Evolutionary conservation across 2,329 filamentous ascomycete genomes (phyloP), one percentile per base, ranked within the genome.

Genomic region (Aspergillus sp.): DNA sequence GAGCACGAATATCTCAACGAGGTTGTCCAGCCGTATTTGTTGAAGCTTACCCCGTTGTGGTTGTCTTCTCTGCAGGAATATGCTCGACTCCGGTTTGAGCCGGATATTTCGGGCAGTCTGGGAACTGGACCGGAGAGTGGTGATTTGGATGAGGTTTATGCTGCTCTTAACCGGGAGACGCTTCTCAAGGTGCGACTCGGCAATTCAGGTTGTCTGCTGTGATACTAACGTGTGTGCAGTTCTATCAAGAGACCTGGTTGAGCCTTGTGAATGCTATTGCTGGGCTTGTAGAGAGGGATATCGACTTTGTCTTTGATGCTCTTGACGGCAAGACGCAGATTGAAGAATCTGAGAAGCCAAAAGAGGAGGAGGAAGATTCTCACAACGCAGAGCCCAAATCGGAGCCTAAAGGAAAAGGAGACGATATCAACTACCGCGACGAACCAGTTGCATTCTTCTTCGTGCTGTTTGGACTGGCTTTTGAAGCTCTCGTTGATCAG

Each of bases 391-490:
- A 73, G 23, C 30, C 54, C 3, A 64, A 84, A 48, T 80, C 82
- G 15, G 91, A 90, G 22, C 30, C 54, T 3, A 64, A 84, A 48
- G 80, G 82, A 17, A 91, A 90, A 73, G 85, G 84, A 3, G 84
- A 89, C 53, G 91, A 94, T 67, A 98, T 99, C 80, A 98, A 98
- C 76, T 99, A 99, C 75, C 91, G 95, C 52, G 94, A 98, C 72
- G 95, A 99, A 74, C 95, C 95, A 0, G 92, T 98, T 1, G 95
- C 95, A 0, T 99, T 99, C 83, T 99, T 99, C 82, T 99, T 99
- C 71, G 94, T 99, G 15, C 85, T 99, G 0, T 99, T 98, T 70
- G 95, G 95, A 11, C 89, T 99, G 60, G 93, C 94, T 0, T 98
- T 99, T 69, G 96, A 99, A 78, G 94, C 96, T 19, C 85, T 99